Percentiles rank a stretch among this genome's conserved stretches.
Evolutionary conservation across 352 stramenopile genomes (phyloP).

Genomic region (Pythium volutum): DNA sequence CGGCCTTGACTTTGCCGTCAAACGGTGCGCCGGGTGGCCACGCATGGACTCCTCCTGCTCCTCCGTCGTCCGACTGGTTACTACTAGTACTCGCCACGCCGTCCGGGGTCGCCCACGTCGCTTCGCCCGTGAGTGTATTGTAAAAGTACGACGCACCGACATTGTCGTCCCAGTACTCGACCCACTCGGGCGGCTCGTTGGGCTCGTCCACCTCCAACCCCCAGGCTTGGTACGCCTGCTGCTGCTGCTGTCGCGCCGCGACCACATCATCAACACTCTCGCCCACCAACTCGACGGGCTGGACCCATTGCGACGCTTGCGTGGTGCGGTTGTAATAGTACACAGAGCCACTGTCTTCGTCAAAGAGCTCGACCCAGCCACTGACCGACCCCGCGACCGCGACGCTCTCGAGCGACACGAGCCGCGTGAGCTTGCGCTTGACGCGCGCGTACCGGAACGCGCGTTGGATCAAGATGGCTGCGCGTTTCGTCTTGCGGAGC

Average conservation of each 20-base stretch:
- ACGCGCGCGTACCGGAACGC: slow-evolving; percentile 48
- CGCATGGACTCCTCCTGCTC: too few species aligned
- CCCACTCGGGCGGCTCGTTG: slow-evolving; percentile 35
- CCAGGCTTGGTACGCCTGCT: background rate
- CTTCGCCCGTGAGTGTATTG: slow-evolving; percentile 62
- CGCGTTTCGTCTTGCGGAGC: slow-evolving; percentile 26
- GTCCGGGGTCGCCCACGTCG: slow-evolving; percentile 57
- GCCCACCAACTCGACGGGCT: slow-evolving; percentile 27
- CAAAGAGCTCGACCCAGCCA: slow-evolving; percentile 68
- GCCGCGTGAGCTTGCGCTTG: slow-evolving; percentile 35
- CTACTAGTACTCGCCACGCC: slow-evolving; percentile 14
- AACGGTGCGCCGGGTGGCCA: slow-evolving; percentile 23
- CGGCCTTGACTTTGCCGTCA: slow-evolving; percentile 10
- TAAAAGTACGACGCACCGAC: slow-evolving; percentile 65
- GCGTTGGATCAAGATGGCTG: slow-evolving; percentile 44
- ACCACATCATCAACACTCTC: slow-evolving; percentile 14
- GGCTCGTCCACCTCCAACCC: slow-evolving; percentile 10
- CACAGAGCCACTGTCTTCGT: slow-evolving; percentile 55
- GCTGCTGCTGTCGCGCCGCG: background rate
- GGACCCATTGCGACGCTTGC: slow-evolving; percentile 51
- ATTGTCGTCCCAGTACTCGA: slow-evolving; percentile 76
- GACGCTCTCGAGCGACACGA: slow-evolving; percentile 31
- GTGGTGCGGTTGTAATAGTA: slow-evolving; percentile 72
- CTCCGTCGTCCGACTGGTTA: slow-evolving; percentile 13
- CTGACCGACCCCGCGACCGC: slow-evolving; percentile 2